Conservation (phyloP, 2,329 filamentous ascomycete genomes). For the Phyllosticta capitalensis region DNA sequence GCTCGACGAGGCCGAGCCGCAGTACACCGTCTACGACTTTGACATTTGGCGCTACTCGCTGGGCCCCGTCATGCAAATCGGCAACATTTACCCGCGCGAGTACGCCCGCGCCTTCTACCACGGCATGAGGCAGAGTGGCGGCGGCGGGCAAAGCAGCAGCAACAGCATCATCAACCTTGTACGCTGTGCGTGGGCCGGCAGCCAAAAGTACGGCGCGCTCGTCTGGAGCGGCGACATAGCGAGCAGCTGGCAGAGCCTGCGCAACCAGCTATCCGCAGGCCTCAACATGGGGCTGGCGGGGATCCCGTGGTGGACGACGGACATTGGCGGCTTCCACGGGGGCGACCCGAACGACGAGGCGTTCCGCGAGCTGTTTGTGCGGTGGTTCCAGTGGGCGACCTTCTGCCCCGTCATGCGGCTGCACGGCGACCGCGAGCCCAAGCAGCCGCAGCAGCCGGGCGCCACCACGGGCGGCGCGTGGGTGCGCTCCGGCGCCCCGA, state of each 20-base stretch:
- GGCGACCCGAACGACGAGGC: conserved; percentile 46
- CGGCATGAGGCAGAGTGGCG: conserved; percentile 36
- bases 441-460: conserved; percentile 35
- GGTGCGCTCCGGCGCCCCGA: conserved; percentile 41
- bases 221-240: conserved; percentile 62
- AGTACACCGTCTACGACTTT: conserved; percentile 56
- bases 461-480: conserved; percentile 26
- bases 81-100: conserved; percentile 51
- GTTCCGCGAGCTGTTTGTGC: conserved; percentile 54
- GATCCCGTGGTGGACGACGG: conserved; percentile 60
- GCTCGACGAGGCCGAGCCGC: conserved; percentile 61
- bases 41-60: conserved; percentile 54
- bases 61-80: conserved; percentile 46
- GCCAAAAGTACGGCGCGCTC: conserved; percentile 54
- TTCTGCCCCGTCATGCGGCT: conserved; percentile 60
- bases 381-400: conserved; percentile 62
- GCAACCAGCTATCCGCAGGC: conserved; percentile 52
- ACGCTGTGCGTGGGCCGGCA: conserved; percentile 48
- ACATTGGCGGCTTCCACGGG: conserved; percentile 62
- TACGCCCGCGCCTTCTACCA: conserved; percentile 54
- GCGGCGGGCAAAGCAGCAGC: conserved; percentile 45
- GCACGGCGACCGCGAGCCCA: conserved; percentile 56
- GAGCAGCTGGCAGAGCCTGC: conserved; percentile 50
- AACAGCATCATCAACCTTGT: conserved; percentile 48
- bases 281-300: conserved; percentile 57